phyloP scores from a whole-genome alignment of 1,139 yeast genomes.

The Hyphopichia pseudoburtonii region DNA sequence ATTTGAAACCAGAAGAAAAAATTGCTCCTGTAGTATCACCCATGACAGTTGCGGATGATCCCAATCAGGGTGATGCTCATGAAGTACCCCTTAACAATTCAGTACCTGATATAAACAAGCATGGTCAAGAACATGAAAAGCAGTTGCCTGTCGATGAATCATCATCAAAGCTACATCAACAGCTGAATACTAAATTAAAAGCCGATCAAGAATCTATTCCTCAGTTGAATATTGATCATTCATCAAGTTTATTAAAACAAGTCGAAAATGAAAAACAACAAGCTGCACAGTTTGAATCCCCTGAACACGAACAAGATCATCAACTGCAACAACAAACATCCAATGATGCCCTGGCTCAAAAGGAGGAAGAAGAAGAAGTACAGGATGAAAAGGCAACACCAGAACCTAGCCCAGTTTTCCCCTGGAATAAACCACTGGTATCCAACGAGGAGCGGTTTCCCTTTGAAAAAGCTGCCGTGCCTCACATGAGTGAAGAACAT shows the following conservation, averaged over 20 bases:
- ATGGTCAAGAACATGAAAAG: neutral
- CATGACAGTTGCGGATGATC: constrained; percentile 1
- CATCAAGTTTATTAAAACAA: neutral
- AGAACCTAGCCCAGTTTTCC: neutral
- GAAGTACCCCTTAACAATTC: neutral
- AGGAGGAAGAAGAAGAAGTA: neutral
- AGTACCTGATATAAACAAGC: neutral
- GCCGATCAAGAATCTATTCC: constrained; percentile 5
- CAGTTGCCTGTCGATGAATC: neutral
- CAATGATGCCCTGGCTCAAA: neutral
- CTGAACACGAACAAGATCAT: neutral
- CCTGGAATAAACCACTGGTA: constrained; percentile 1
- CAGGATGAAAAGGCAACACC: neutral
- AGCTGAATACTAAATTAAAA: too few relatives aligned
- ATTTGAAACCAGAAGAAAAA: neutral
- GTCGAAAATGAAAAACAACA: neutral
- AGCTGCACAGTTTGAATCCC: neutral
- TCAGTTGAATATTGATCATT: too few relatives aligned
- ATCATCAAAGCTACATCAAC: too few relatives aligned
- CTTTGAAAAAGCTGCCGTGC: neutral
- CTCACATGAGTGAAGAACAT: neutral
- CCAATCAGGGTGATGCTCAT: neutral
- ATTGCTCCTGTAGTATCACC: constrained; percentile 3
- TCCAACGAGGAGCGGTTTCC: constrained; percentile 1
- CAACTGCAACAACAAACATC: neutral